phyloP scores from a whole-genome alignment of 108 stramenopile species.

The Epithemia pelagica region DNA sequence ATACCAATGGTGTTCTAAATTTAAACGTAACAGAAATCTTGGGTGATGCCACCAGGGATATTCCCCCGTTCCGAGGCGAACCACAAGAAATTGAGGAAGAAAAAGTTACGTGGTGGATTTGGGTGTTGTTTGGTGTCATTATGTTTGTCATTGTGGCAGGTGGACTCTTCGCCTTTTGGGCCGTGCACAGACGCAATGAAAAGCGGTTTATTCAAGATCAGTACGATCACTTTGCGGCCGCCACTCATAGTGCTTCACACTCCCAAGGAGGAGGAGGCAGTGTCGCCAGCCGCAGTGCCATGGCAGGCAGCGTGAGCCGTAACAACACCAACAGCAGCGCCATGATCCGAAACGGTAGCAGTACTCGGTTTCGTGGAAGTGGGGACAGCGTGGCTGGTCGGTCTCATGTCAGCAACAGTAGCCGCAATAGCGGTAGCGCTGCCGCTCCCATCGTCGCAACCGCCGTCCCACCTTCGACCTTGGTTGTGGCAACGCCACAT shows the following conservation, averaged over 20 bases:
- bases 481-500: too few species aligned
- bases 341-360: too few species aligned
- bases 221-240: background rate
- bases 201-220: background rate
- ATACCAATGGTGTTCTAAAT: background rate
- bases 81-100: background rate
- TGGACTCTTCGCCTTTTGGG: background rate
- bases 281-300: background rate
- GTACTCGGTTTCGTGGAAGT: too few species aligned
- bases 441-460: too few species aligned
- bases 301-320: too few species aligned
- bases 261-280: background rate
- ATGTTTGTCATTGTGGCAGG: background rate
- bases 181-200: background rate
- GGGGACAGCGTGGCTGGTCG: too few species aligned
- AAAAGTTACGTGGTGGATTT: background rate
- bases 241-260: background rate
- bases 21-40: background rate
- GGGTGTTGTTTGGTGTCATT: background rate
- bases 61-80: background rate
- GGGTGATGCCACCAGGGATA: background rate
- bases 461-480: too few species aligned
- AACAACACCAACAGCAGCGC: too few species aligned
- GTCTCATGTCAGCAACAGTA: too few species aligned
- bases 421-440: too few species aligned